phyloP scores from a whole-genome alignment of 2,329 filamentous ascomycete species.

The Chlorencoelia australis region DNA sequence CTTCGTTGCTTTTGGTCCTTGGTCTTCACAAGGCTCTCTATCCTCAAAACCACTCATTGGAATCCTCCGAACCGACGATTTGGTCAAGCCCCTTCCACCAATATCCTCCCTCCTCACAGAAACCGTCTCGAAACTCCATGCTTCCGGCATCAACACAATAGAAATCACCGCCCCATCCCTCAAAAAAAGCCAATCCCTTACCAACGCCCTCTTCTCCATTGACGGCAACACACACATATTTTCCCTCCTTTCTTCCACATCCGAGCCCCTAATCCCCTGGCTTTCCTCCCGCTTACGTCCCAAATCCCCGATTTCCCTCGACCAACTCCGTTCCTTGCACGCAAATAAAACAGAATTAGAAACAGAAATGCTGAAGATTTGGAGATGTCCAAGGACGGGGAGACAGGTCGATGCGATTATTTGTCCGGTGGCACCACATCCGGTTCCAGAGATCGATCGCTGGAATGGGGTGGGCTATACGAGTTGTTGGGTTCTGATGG shows the following conservation, averaged over 20 bases:
- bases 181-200: constrained; percentile 43
- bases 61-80: constrained; percentile 38
- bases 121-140: constrained; percentile 30
- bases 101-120: constrained; percentile 37
- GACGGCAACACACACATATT: constrained; percentile 48
- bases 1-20: constrained; percentile 33
- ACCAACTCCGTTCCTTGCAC: constrained; percentile 41
- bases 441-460: constrained; percentile 49
- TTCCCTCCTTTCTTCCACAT: constrained; percentile 42
- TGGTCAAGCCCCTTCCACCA: constrained; percentile 42
- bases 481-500: constrained; percentile 48
- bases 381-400: constrained; percentile 36
- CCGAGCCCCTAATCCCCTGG: constrained; percentile 51
- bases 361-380: constrained; percentile 46
- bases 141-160: constrained; percentile 43
- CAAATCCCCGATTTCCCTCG: constrained; percentile 35
- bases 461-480: constrained; percentile 56
- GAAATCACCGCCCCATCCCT: constrained; percentile 46
- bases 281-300: constrained; percentile 41
- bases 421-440: constrained; percentile 53
- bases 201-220: constrained; percentile 47
- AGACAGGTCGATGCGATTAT: constrained; percentile 49
- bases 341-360: constrained; percentile 41
- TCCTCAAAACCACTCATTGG: constrained; percentile 32
- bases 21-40: constrained; percentile 26